Evolutionary conservation across 768 basidiomycete genomes (phyloP).

Genomic region (Leccinum pellstonianum): DNA sequence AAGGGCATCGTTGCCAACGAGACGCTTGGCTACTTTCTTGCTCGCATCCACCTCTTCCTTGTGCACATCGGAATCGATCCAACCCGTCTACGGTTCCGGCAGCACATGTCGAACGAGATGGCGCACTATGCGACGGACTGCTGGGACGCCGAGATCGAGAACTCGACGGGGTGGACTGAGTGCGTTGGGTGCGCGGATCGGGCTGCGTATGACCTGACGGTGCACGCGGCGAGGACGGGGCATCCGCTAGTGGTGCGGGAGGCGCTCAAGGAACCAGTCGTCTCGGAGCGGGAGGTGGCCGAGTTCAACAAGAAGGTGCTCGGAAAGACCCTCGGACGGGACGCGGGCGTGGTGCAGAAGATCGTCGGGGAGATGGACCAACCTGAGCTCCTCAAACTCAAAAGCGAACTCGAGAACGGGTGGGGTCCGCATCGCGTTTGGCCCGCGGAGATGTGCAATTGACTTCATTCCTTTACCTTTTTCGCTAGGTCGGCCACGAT

Average conservation of each 20-base stretch:
- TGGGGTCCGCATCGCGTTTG: constrained; percentile 33
- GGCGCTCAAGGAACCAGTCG: constrained; percentile 79
- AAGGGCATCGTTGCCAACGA: constrained; percentile 90
- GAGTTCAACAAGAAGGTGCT: constrained; percentile 86
- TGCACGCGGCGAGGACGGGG: constrained; percentile 84
- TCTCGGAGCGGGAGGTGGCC: constrained; percentile 75
- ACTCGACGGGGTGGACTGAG: constrained; percentile 88
- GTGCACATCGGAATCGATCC: constrained; percentile 89
- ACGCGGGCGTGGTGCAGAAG: constrained; percentile 66
- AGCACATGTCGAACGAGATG: constrained; percentile 99
- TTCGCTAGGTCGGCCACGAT: constrained; percentile 53
- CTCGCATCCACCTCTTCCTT: constrained; percentile 87
- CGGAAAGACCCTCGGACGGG: constrained; percentile 87
- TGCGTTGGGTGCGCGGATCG: constrained; percentile 99
- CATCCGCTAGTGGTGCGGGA: constrained; percentile 83
- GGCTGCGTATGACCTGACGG: constrained; percentile 92
- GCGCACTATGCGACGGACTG: constrained; percentile 99
- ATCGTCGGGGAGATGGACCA: constrained; percentile 67
- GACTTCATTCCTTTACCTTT: neutral
- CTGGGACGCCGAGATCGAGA: constrained; percentile 99
- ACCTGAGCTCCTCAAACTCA: constrained; percentile 59
- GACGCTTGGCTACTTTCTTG: constrained; percentile 97
- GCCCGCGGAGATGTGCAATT: constrained; percentile 11
- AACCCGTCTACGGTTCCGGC: constrained; percentile 82
- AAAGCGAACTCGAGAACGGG: constrained; percentile 75